Evolutionary conservation across 495 filamentous ascomycete species (phyloP).

Genomic region (Annulohypoxylon maeteangense): DNA sequence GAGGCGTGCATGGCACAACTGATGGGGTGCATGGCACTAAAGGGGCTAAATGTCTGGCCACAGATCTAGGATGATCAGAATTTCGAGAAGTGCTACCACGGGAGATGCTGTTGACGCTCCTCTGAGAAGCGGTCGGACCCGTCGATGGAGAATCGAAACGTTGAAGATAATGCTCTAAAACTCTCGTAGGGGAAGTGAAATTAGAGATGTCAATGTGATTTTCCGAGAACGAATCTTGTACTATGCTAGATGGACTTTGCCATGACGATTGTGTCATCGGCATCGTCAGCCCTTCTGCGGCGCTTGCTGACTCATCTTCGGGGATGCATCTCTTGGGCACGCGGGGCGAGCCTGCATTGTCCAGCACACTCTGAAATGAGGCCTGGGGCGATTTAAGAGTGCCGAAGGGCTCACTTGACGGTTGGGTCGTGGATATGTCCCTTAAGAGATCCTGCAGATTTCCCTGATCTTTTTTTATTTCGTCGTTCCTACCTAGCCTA

Average conservation of each 20-base stretch:
- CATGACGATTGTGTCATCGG: slow-evolving; percentile 46
- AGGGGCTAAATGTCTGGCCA: slow-evolving; percentile 4
- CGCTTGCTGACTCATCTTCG: slow-evolving; percentile 6
- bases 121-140: slow-evolving; percentile 27
- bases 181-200: slow-evolving; percentile 54
- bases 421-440: neutral
- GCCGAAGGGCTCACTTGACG: slow-evolving; percentile 16
- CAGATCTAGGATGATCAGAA: neutral
- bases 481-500: neutral
- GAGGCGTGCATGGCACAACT: slow-evolving; percentile 41
- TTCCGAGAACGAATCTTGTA: slow-evolving; percentile 55
- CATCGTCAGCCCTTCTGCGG: slow-evolving; percentile 11
- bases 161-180: slow-evolving; percentile 55
- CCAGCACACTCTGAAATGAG: slow-evolving; percentile 57
- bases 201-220: slow-evolving; percentile 42
- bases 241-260: slow-evolving; percentile 51
- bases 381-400: slow-evolving; percentile 44
- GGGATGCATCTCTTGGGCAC: slow-evolving; percentile 30
- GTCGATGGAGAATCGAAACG: slow-evolving; percentile 42
- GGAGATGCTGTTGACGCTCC: slow-evolving; percentile 1
- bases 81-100: slow-evolving; percentile 4
- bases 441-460: slow-evolving; percentile 15
- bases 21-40: slow-evolving; percentile 28
- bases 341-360: slow-evolving; percentile 57
- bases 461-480: neutral